Conservation (phyloP, 192 early-diverging fungal genomes). For the Rhizophlyctis rosea region DNA sequence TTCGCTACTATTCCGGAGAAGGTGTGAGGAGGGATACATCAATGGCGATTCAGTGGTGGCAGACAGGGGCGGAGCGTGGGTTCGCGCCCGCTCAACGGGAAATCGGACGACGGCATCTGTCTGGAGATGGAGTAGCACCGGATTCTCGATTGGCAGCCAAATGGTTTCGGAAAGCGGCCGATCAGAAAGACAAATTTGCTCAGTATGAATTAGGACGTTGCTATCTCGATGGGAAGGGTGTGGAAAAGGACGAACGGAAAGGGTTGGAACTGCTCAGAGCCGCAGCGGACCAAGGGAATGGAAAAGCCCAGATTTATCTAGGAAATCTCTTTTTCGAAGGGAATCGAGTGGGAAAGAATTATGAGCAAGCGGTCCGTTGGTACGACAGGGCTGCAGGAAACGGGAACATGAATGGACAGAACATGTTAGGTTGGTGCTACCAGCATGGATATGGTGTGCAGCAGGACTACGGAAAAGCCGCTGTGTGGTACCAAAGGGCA, state of each 20-base stretch:
- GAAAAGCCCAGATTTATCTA: background rate
- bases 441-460: conserved; percentile 58
- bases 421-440: conserved; percentile 60
- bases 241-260: background rate
- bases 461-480: too few species aligned
- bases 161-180: too few species aligned
- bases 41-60: background rate
- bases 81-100: background rate
- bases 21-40: background rate
- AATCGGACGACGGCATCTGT: background rate
- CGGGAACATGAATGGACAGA: conserved; percentile 53
- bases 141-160: too few species aligned
- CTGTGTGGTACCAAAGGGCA: too few species aligned
- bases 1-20: background rate
- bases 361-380: conserved; percentile 47
- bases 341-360: background rate
- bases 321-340: background rate
- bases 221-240: background rate
- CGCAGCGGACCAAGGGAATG: background rate
- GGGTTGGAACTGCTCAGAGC: background rate
- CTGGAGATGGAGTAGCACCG: too few species aligned
- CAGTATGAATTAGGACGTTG: background rate
- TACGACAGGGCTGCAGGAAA: conserved; percentile 51
- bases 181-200: too few species aligned
- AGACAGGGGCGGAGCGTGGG: background rate